Base-by-base conservation (phyloP, 495 filamentous ascomycete species). In the Glonium stellatum region DNA sequence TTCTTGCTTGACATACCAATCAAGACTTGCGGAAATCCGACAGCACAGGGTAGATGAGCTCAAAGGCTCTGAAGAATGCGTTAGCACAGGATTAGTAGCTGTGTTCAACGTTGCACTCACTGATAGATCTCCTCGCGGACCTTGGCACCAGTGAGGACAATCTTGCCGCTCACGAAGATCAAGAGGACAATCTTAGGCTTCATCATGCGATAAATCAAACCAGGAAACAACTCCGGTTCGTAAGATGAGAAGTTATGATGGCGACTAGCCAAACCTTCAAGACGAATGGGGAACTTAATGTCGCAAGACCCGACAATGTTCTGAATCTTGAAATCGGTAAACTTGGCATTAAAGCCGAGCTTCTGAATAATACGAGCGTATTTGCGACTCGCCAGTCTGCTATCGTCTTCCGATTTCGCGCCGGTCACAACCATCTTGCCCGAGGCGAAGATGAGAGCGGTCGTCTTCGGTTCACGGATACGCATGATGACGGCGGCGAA, bases 341-440 rank as follows among this genome's bases (percentile, higher is more conserved):
- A 98, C 84, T 96, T 97, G 60, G 95, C 92, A 65, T 96, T 96
- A 84, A 98, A 98, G 55, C 93, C 93, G 59, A 98, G 90, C 79
- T 98, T 98, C 80, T 98, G 93, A 69, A 98, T 97, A 76, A 98
- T 98, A 64, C 93, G 90, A 22, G 93, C 93, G 75, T 97, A 98
- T 78, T 98, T 98, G 75, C 95, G 85, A 42, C 89, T 95, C 1
- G 93, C 93, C 69, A 98, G 83, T 75, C 96, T 95, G 49, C 90
- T 96, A 70, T 97, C 95, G 71, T 97, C 93, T 70, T 98, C 93
- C 0, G 91, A 96, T 78, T 98, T 98, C 56, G 95, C 93, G 76
- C 93, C 93, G 36, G 93, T 98, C 35, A 98, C 93, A 46, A 98
- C 93, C 93, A 98, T 98, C 85, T 98, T 98, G 77, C 93, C 93